phyloP scores from a whole-genome alignment of 352 stramenopile genomes.

The Phytopythium mirpurense region DNA sequence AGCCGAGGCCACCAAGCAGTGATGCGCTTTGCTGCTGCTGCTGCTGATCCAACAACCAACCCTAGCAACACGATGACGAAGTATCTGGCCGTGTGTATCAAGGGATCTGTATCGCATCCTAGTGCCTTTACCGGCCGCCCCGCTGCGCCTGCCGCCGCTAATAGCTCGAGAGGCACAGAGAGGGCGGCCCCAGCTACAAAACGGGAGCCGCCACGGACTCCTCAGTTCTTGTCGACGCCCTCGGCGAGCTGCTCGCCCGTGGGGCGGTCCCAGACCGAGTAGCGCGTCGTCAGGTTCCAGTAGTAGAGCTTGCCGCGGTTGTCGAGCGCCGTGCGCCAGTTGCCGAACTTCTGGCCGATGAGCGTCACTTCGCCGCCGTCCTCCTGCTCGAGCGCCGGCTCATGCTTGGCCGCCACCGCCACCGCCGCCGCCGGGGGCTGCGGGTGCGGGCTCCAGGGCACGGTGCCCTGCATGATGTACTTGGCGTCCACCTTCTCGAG shows the following conservation, averaged over 20 bases:
- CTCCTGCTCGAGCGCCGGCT: slow-evolving; percentile 13
- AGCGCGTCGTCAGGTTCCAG: slow-evolving; percentile 83
- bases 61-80: slow-evolving; percentile 1
- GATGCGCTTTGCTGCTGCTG: not conserved
- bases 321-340: slow-evolving; percentile 81
- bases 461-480: slow-evolving; percentile 65
- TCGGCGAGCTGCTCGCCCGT: slow-evolving; percentile 54
- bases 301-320: slow-evolving; percentile 86
- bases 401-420: slow-evolving; percentile 14
- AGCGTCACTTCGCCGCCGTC: slow-evolving; percentile 62
- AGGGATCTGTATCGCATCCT: slow-evolving; percentile 4
- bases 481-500: slow-evolving; percentile 71
- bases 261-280: slow-evolving; percentile 73
- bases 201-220: not conserved
- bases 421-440: slow-evolving; percentile 4
- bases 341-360: slow-evolving; percentile 78
- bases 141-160: not conserved
- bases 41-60: no score
- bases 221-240: slow-evolving; percentile 28
- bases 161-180: not conserved
- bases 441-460: slow-evolving; percentile 58
- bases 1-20: slow-evolving; percentile 10
- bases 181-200: not conserved
- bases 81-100: slow-evolving; percentile 3
- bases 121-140: not conserved